These are phyloP conservation scores for Keithomyces neogunnii DNA, from an alignment of 2,329 filamentous ascomycete species.

Conservation along the genomic window DNA sequence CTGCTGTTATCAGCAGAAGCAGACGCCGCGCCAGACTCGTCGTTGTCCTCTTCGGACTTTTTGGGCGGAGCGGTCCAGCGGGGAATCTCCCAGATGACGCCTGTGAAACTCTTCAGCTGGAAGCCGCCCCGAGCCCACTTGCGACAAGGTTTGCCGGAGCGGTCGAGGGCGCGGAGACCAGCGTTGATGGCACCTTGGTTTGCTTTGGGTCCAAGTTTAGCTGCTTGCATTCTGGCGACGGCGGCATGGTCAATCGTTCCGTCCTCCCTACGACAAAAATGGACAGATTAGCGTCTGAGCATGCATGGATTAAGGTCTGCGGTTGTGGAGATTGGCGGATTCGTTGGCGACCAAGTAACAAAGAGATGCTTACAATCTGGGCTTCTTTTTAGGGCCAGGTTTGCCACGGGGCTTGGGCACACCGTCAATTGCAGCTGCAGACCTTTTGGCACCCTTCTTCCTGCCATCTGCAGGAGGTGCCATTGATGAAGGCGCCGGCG, in stretches of 20 bases:
- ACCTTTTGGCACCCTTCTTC: constrained; percentile 67
- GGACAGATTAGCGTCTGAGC: constrained; percentile 18
- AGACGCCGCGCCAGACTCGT: constrained; percentile 37
- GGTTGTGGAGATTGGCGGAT: background rate
- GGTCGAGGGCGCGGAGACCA: constrained; percentile 85
- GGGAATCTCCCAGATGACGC: constrained; percentile 70
- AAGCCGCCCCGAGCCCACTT: constrained; percentile 83
- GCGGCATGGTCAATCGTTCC: constrained; percentile 51
- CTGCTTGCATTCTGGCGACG: constrained; percentile 39
- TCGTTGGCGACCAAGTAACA: constrained; percentile 18
- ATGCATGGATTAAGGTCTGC: background rate
- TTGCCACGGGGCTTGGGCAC: constrained; percentile 69
- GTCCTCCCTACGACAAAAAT: constrained; percentile 44
- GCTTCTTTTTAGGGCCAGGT: constrained; percentile 95
- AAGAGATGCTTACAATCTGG: constrained; percentile 62
- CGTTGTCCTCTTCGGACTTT: constrained; percentile 35
- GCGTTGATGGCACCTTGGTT: constrained; percentile 98
- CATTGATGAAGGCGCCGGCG: constrained; percentile 48
- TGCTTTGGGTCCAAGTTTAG: constrained; percentile 88
- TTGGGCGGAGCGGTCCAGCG: constrained; percentile 74
- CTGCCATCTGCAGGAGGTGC: constrained; percentile 50
- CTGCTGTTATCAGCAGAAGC: constrained; percentile 41
- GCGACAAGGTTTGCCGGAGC: constrained; percentile 83
- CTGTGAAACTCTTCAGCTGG: constrained; percentile 85
- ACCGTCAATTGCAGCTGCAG: constrained; percentile 53